Base-by-base conservation (phyloP, 1,139 yeast genomes). In the Blastobotrys ciferrii region DNA sequence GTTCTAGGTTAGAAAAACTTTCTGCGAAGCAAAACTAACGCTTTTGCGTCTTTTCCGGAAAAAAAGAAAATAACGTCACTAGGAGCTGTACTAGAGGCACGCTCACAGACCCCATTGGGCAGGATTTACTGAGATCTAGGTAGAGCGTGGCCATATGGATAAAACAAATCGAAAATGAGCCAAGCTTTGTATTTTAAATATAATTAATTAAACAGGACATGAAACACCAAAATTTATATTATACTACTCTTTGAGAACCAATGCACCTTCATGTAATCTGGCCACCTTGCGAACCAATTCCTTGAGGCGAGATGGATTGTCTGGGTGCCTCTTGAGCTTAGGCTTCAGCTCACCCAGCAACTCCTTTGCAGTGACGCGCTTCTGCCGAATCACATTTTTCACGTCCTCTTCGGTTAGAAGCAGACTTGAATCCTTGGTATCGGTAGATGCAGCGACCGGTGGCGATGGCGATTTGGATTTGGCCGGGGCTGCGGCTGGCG, bases 321-420 rank as follows among this genome's bases (percentile, higher is more conserved):
- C 87, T 32, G 84, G 77, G 63, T 84, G 84, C 56, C 80, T 75
- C 62, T 78, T 75, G 53, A 88, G 78, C 64, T 88, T 81, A 50
- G 76, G 72, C 69, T 78, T 81, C 60, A 84, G 75, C 49, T 76
- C 76, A 47, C 74, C 72, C 51, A 86, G 77, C 63, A 87, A 75
- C 55, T 78, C 86, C 61, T 81, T 83, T 45, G 86, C 80, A 32
- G 84, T 80, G 42, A 84, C 72, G 28, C 84, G 84, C 47, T 81
- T 81, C 41, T 75, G 70, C 23, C 72, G 71, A n/a, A 89, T 81
- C 41, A 84, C 77, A 42, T 73, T 74, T 56, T 83, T 76, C 40
- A 89, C 87, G 60, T 88, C 95, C 43, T 77, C 78, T 41, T 81
- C 85, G 0, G 91, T 84, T 7, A 88, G 65, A 28, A 76, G 28